phyloP scores from a whole-genome alignment of 169 alveolate species.

The Plasmodium cynomolgi region DNA sequence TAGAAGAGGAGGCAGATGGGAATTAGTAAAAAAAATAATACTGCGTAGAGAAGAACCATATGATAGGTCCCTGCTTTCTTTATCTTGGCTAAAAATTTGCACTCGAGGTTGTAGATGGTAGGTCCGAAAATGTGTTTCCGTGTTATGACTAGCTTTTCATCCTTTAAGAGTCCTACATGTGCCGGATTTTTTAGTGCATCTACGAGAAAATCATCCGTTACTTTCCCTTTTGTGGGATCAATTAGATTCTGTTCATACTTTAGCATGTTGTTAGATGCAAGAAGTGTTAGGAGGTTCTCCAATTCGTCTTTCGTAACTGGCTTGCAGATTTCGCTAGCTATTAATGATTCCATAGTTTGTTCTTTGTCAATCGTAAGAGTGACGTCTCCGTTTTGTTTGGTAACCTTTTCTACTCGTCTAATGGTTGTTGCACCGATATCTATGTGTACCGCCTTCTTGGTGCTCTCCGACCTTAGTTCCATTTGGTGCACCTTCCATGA shows the following conservation, averaged over 20 bases:
- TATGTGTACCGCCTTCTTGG: slow-evolving; percentile 7
- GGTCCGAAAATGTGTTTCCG: slow-evolving; percentile 68
- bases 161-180: slow-evolving; percentile 65
- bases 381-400: slow-evolving; percentile 34
- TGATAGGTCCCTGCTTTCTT: slow-evolving; percentile 60
- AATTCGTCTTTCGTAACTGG: neutral
- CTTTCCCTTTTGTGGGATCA: neutral
- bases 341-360: slow-evolving; percentile 19
- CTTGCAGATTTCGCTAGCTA: slow-evolving; percentile 10
- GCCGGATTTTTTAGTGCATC: slow-evolving; percentile 36
- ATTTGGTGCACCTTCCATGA: slow-evolving; percentile 68
- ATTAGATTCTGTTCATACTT: neutral
- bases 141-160: slow-evolving; percentile 21
- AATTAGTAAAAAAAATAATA: slow-evolving; percentile 35
- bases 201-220: slow-evolving; percentile 6
- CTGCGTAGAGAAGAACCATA: slow-evolving; percentile 33
- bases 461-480: slow-evolving; percentile 7
- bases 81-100: slow-evolving; percentile 49
- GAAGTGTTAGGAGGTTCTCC: neutral
- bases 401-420: slow-evolving; percentile 30
- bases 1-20: slow-evolving; percentile 2
- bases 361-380: slow-evolving; percentile 38
- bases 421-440: slow-evolving; percentile 61
- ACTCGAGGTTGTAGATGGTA: slow-evolving; percentile 65
- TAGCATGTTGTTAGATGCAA: slow-evolving; percentile 2